These are phyloP conservation scores for Pezicula rhizophila DNA, from an alignment of 2,329 filamentous ascomycete species.

Conservation along the genomic window DNA sequence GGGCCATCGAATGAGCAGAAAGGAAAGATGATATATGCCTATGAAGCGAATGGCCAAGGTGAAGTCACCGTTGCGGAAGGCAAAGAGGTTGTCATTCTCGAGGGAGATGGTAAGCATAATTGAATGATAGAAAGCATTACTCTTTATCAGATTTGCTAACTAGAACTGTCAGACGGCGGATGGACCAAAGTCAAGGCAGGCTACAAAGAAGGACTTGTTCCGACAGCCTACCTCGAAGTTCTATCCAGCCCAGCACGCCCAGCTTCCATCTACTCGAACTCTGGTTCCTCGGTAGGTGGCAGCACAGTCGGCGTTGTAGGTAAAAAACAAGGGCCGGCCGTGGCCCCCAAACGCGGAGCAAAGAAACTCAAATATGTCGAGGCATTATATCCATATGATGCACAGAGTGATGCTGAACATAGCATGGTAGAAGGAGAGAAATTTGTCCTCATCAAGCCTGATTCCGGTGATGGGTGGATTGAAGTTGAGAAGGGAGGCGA, in stretches of 20 bases:
- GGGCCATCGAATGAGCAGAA: conserved; percentile 50
- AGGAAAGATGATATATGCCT: conserved; percentile 86
- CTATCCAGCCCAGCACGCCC: conserved; percentile 50
- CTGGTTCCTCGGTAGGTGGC: conserved; percentile 59
- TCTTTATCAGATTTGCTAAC: conserved; percentile 17
- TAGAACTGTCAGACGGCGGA: conserved; percentile 64
- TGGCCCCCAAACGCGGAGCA: conserved; percentile 82
- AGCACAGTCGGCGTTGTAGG: conserved; percentile 30
- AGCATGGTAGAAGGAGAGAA: conserved; percentile 86
- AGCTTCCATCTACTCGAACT: conserved; percentile 72
- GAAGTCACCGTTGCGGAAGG: conserved; percentile 79
- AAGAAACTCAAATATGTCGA: conserved; percentile 94
- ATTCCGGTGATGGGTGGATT: conserved; percentile 90
- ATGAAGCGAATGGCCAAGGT: conserved; percentile 73
- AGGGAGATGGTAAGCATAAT: conserved; percentile 72
- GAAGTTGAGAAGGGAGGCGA: conserved; percentile 90
- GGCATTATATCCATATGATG: conserved; percentile 86
- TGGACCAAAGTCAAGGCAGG: conserved; percentile 82
- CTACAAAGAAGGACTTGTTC: conserved; percentile 77
- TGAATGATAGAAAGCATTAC: background rate
- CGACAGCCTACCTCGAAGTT: conserved; percentile 76
- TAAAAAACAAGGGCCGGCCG: conserved; percentile 45
- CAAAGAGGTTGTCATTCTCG: conserved; percentile 68
- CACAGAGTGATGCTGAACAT: conserved; percentile 80
- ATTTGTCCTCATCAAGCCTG: conserved; percentile 83